Conservation (phyloP, 257 asterid species). For the Linaria vulgaris region DNA sequence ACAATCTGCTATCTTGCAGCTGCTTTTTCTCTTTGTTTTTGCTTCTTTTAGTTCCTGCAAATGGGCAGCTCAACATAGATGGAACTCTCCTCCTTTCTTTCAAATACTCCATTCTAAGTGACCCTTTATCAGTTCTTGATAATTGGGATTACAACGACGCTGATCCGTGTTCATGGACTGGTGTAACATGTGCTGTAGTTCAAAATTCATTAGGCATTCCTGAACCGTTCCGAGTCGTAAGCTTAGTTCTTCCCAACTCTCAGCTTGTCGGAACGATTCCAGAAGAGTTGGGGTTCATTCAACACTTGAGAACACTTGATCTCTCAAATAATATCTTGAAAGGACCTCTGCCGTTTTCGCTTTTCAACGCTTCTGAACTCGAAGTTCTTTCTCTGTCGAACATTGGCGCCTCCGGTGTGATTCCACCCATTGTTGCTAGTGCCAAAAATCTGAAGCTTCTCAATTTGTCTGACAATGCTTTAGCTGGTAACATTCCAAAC, state of each 20-base stretch:
- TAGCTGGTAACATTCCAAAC: conserved; percentile 56
- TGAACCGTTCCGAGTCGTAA: conserved; percentile 40
- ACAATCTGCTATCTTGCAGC: conserved; percentile 15
- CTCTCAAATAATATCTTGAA: conserved; percentile 68
- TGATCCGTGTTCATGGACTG: conserved; percentile 78
- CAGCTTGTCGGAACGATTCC: conserved; percentile 61
- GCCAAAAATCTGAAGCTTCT: conserved; percentile 36
- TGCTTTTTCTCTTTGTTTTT: conserved; percentile 29
- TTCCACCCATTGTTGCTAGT: conserved; percentile 34
- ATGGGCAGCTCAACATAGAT: conserved; percentile 67
- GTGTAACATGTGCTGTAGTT: conserved; percentile 57
- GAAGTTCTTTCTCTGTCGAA: conserved; percentile 48
- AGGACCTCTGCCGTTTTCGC: conserved; percentile 64
- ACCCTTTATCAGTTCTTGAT: conserved; percentile 79
- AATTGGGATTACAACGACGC: conserved; percentile 77
- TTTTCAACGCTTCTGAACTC: conserved; percentile 62
- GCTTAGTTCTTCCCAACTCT: conserved; percentile 57
- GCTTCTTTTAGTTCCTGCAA: conserved; percentile 41
- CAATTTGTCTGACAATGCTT: conserved; percentile 58
- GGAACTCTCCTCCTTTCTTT: conserved; percentile 80
- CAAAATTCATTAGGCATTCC: conserved; percentile 26
- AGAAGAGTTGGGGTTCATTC: conserved; percentile 61
- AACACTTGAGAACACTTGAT: conserved; percentile 57
- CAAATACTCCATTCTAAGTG: conserved; percentile 72
- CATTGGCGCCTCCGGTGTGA: conserved; percentile 51